phyloP scores from a whole-genome alignment of 2,329 filamentous ascomycete species.

The Aspergillus persii region DNA sequence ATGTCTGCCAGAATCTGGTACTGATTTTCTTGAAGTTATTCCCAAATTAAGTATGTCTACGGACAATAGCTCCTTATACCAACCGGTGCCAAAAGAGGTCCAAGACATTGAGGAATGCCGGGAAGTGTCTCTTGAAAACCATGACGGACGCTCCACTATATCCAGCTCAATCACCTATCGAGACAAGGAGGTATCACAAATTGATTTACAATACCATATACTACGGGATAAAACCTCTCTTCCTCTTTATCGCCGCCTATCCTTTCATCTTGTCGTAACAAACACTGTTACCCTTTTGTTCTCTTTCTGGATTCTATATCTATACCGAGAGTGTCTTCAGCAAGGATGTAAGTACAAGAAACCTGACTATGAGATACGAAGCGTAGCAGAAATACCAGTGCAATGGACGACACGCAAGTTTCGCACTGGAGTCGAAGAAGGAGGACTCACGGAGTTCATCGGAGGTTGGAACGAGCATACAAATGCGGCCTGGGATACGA shows the following conservation, averaged over 20 bases:
- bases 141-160: no score
- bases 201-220: neutral
- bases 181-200: neutral
- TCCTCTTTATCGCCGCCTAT: neutral
- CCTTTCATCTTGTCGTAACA: neutral
- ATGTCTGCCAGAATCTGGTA: neutral
- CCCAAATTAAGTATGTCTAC: neutral
- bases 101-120: no score
- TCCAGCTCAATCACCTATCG: neutral
- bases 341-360: neutral
- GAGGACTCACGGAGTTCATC: neutral
- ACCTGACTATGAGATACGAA: neutral
- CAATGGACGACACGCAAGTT: neutral
- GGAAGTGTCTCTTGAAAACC: no score
- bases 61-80: neutral
- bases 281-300: neutral
- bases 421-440: neutral
- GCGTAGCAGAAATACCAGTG: neutral
- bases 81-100: neutral
- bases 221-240: no score
- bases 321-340: neutral
- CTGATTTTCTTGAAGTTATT: neutral
- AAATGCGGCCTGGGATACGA: neutral
- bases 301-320: neutral
- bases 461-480: neutral